These are phyloP conservation scores for Naganishia antarctica DNA, from an alignment of 768 basidiomycete species.

Conservation along the genomic window DNA sequence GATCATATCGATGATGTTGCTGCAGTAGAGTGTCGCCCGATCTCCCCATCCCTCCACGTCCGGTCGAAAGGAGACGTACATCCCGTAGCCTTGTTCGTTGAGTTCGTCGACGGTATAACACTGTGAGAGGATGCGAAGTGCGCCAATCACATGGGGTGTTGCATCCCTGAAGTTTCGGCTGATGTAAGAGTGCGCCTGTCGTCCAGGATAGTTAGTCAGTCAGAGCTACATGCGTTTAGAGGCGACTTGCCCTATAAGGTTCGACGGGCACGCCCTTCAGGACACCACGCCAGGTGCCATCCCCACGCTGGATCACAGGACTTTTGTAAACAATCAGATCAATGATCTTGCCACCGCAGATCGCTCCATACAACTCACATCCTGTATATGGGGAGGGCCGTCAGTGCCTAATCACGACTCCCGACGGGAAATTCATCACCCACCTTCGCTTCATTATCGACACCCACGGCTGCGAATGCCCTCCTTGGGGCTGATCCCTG, in stretches of 20 bases:
- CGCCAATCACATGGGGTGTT: conserved; percentile 67
- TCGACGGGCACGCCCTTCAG: conserved; percentile 63
- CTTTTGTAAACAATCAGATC: no score
- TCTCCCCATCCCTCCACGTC: conserved; percentile 77
- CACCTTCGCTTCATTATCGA: conserved; percentile 63
- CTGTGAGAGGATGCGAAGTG: conserved; percentile 49
- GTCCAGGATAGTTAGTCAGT: background rate
- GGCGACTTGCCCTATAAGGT: conserved; percentile 57
- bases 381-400: background rate
- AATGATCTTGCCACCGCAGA: no score
- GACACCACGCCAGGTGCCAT: conserved; percentile 76
- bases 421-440: background rate
- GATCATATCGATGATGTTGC: conserved; percentile 58
- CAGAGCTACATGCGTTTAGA: background rate
- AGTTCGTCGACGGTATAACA: conserved; percentile 48
- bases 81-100: conserved; percentile 60
- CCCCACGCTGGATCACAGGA: conserved; percentile 71
- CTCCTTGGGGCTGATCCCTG: conserved; percentile 26
- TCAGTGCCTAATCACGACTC: background rate
- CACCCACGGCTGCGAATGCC: conserved; percentile 48
- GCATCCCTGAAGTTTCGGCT: conserved; percentile 73
- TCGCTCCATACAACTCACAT: conserved; percentile 18
- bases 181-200: conserved; percentile 74
- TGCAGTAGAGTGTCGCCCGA: conserved; percentile 66
- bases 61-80: conserved; percentile 85